Conservation (phyloP, 495 filamentous ascomycete species). For the Polyplosphaeria fusca region DNA sequence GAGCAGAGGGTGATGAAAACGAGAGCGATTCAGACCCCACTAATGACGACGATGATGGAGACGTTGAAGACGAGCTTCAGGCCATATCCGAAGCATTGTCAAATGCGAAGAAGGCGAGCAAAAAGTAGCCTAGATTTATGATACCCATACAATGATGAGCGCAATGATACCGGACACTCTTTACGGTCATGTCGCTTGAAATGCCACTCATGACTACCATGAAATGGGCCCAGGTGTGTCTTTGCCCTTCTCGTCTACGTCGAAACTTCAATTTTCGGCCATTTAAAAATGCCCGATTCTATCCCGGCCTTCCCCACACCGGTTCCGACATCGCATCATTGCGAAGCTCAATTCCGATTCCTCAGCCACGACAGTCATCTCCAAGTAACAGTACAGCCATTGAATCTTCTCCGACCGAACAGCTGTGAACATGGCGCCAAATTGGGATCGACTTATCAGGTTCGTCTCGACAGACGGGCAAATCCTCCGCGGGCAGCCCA, state of each 20-base stretch:
- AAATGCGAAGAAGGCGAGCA: constrained; percentile 19
- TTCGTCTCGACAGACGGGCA: constrained; percentile 49
- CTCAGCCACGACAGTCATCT: too few species aligned
- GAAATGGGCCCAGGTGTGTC: too few species aligned
- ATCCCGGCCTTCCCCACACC: too few species aligned
- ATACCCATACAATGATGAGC: not conserved
- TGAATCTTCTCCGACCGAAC: too few species aligned
- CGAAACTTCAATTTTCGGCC: too few species aligned
- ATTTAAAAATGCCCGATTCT: too few species aligned
- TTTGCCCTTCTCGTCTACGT: too few species aligned
- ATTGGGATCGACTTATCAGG: constrained; percentile 51
- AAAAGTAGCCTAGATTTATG: not conserved
- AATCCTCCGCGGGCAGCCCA: constrained; percentile 49
- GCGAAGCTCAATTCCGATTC: too few species aligned
- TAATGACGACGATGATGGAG: constrained; percentile 8
- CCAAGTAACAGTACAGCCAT: too few species aligned
- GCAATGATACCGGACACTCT: constrained; percentile 20
- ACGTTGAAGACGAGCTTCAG: constrained; percentile 29
- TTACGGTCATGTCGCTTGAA: too few species aligned
- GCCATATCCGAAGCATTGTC: constrained; percentile 21
- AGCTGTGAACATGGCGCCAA: constrained; percentile 16
- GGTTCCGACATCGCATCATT: too few species aligned
- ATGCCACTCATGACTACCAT: too few species aligned
- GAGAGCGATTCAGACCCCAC: constrained; percentile 8
- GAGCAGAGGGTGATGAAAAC: constrained; percentile 5